Evolutionary conservation across 2,329 filamentous ascomycete species (phyloP).

Genomic region (Colletotrichum theobromicola): DNA sequence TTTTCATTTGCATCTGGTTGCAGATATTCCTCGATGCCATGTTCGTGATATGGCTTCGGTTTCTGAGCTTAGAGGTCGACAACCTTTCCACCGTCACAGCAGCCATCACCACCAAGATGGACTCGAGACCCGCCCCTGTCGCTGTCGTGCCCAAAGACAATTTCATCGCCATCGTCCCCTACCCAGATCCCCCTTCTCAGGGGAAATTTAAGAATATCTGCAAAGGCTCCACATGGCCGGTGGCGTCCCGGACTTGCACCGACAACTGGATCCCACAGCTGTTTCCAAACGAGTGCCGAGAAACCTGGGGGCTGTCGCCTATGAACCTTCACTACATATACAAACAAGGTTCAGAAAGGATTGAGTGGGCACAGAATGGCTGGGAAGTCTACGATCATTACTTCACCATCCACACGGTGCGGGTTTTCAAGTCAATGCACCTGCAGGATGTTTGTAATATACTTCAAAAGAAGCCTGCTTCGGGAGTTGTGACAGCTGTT

Average conservation of each 20-base stretch:
- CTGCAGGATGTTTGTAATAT: no score
- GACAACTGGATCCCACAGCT: no score
- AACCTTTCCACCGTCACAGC: neutral
- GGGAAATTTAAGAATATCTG: no score
- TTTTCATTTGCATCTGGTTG: neutral
- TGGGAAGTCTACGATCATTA: neutral
- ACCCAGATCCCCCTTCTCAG: rapidly evolving
- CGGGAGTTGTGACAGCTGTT: neutral
- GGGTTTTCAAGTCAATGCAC: no score
- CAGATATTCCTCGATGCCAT: no score
- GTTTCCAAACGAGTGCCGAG: neutral
- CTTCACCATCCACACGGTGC: no score
- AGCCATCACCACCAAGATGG: neutral
- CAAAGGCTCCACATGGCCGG: no score
- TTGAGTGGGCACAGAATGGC: neutral
- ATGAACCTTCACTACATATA: neutral
- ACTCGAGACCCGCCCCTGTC: no score
- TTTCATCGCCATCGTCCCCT: neutral
- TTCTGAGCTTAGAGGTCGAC: no score
- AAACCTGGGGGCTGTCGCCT: neutral
- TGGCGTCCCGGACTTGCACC: no score
- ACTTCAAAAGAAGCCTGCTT: no score
- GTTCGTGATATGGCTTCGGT: no score
- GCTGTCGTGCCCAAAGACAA: neutral
- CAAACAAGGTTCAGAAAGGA: neutral